phyloP scores from a whole-genome alignment of 1,284 basidiomycete species.

The Puccinia polysora region DNA sequence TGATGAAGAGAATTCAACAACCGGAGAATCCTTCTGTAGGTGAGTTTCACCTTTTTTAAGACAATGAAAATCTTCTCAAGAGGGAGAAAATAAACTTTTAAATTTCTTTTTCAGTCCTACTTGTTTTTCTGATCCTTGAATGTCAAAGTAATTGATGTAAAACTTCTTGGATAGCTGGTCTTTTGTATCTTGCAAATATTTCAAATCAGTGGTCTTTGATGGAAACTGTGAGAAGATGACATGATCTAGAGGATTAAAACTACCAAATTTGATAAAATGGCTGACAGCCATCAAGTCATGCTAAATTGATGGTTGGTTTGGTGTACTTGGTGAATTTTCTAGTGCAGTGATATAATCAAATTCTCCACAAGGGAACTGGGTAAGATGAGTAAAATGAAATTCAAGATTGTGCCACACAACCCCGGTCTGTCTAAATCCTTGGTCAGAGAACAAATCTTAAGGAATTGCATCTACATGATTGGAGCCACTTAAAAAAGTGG shows the following conservation, averaged over 20 bases:
- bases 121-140: slow-evolving; percentile 1
- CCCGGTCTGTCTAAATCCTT: background rate
- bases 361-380: background rate
- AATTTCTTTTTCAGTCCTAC: too few species aligned
- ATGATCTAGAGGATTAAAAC: background rate
- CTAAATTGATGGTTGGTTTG: background rate
- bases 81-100: too few species aligned
- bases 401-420: background rate
- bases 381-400: too few species aligned
- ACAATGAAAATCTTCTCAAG: too few species aligned
- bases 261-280: slow-evolving; percentile 2
- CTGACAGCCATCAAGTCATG: slow-evolving; percentile 18
- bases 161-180: background rate
- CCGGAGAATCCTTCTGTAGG: background rate
- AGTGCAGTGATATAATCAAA: slow-evolving; percentile 7
- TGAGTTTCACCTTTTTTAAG: too few species aligned
- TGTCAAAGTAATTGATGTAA: slow-evolving; percentile 1
- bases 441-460: background rate
- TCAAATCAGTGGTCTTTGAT: background rate
- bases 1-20: background rate
- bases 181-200: background rate
- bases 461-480: too few species aligned
- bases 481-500: too few species aligned
- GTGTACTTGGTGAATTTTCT: background rate
- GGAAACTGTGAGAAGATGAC: too few species aligned